Evolutionary conservation across 768 basidiomycete genomes (phyloP).

Genomic region (Tulasnella sp.): DNA sequence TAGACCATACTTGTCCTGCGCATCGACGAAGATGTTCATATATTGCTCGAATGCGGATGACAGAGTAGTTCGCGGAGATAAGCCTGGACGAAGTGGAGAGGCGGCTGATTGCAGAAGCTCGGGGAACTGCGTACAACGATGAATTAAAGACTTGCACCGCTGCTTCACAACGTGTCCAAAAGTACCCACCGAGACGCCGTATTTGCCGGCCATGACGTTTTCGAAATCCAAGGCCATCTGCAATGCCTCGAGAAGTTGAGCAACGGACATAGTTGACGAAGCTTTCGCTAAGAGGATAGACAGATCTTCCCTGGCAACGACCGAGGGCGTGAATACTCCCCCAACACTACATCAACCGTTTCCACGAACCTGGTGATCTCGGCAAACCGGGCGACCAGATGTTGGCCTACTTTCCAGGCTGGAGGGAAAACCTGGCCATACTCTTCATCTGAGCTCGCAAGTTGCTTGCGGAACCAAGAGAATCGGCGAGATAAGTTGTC

Average conservation of each 20-base stretch:
- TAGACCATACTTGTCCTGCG: constrained; percentile 78
- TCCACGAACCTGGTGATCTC: constrained; percentile 77
- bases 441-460: constrained; percentile 84
- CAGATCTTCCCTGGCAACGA: constrained; percentile 67
- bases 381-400: constrained; percentile 78
- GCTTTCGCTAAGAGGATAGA: constrained; percentile 75
- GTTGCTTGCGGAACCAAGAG: constrained; percentile 86
- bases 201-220: constrained; percentile 72
- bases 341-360: neutral
- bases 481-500: constrained; percentile 92
- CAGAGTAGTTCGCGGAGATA: constrained; percentile 51
- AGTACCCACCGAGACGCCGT: constrained; percentile 61
- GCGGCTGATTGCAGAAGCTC: constrained; percentile 30
- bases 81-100: constrained; percentile 3
- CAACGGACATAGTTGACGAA: constrained; percentile 66
- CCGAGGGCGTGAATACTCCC: too few relatives aligned
- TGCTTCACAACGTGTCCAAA: neutral
- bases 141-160: neutral
- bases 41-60: constrained; percentile 90
- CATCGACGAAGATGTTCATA: constrained; percentile 90
- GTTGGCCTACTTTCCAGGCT: constrained; percentile 82
- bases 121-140: constrained; percentile 33
- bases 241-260: constrained; percentile 76
- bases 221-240: constrained; percentile 90
- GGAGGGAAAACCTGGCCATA: constrained; percentile 77